These are phyloP conservation scores for Lipomyces kockii DNA, from an alignment of 805 yeast genomes.

Conservation along the genomic window DNA sequence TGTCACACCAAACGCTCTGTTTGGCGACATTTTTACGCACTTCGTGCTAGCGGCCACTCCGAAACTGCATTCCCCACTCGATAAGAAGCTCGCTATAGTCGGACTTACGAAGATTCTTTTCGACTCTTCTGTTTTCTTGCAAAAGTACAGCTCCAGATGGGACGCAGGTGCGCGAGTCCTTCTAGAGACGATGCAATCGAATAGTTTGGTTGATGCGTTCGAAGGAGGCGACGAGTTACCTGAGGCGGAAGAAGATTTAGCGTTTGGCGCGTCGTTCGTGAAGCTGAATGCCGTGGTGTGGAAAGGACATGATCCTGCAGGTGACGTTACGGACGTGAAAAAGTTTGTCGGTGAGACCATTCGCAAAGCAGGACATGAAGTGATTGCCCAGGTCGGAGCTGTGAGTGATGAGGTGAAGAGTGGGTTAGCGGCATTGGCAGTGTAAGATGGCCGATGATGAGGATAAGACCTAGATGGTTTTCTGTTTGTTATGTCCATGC, in stretches of 20 bases:
- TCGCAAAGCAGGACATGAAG: neutral
- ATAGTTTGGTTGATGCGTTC: constrained; percentile 28
- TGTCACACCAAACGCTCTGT: constrained; percentile 63
- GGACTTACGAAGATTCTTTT: constrained; percentile 55
- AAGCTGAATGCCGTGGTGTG: constrained; percentile 66
- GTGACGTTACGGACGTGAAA: constrained; percentile 18
- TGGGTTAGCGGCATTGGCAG: constrained; percentile 1
- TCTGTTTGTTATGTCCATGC: neutral
- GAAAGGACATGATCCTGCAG: constrained; percentile 71
- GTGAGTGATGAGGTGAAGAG: constrained; percentile 2
- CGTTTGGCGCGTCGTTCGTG: constrained; percentile 88
- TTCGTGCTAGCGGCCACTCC: constrained; percentile 46
- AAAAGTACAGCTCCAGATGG: constrained; percentile 52
- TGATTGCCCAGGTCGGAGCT: neutral
- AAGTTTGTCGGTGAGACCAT: constrained; percentile 17
- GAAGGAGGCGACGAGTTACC: constrained; percentile 46
- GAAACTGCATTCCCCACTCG: constrained; percentile 49
- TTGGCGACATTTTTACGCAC: constrained; percentile 43
- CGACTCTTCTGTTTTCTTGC: constrained; percentile 47
- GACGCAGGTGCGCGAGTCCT: constrained; percentile 34
- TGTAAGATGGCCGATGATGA: neutral
- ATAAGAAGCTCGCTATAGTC: constrained; percentile 54
- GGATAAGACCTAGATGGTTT: neutral
- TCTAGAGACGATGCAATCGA: constrained; percentile 15
- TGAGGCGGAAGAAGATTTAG: constrained; percentile 56